These are phyloP conservation scores for Hymenoscyphus infarciens DNA, from an alignment of 2,329 filamentous ascomycete genomes.

Conservation along the genomic window DNA sequence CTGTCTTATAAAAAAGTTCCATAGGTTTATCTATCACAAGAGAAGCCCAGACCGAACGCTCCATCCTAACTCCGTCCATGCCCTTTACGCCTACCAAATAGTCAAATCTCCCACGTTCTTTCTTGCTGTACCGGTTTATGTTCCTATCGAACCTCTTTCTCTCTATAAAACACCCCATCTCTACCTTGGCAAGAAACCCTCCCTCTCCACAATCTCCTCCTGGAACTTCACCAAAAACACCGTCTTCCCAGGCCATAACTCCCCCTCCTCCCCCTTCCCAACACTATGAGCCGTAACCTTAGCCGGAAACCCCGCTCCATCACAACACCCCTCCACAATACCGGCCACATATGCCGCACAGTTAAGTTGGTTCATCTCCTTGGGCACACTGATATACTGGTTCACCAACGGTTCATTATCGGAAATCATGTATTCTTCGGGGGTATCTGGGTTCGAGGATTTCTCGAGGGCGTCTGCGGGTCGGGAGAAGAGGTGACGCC, in stretches of 20 bases:
- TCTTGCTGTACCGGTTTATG: not conserved
- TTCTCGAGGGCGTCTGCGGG: slow-evolving; percentile 92
- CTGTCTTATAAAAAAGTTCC: not conserved
- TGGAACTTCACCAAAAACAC: slow-evolving; percentile 94
- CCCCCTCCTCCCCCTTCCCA: slow-evolving; percentile 54
- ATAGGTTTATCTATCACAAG: slow-evolving; percentile 6
- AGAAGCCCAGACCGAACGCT: slow-evolving; percentile 10
- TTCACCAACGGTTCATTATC: slow-evolving; percentile 98
- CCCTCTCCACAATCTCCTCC: slow-evolving; percentile 85
- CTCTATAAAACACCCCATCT: slow-evolving; percentile 16
- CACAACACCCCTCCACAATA: slow-evolving; percentile 92
- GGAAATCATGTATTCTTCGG: slow-evolving; percentile 98
- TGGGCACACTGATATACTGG: slow-evolving; percentile 86
- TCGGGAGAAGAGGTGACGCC: slow-evolving; percentile 86
- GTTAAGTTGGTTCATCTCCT: slow-evolving; percentile 94
- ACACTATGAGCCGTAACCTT: slow-evolving; percentile 86
- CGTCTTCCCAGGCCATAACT: slow-evolving; percentile 95
- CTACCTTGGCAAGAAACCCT: slow-evolving; percentile 68
- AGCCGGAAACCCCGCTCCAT: slow-evolving; percentile 85
- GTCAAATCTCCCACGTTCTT: slow-evolving; percentile 2
- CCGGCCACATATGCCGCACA: slow-evolving; percentile 95
- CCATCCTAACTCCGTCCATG: slow-evolving; percentile 27
- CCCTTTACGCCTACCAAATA: slow-evolving; percentile 20
- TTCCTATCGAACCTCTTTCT: slow-evolving; percentile 11
- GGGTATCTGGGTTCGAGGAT: slow-evolving; percentile 72